Evolutionary conservation across 805 yeast species (phyloP), one percentile per base, ranked within the genome.

Genomic region (Candida tammaniensis): DNA sequence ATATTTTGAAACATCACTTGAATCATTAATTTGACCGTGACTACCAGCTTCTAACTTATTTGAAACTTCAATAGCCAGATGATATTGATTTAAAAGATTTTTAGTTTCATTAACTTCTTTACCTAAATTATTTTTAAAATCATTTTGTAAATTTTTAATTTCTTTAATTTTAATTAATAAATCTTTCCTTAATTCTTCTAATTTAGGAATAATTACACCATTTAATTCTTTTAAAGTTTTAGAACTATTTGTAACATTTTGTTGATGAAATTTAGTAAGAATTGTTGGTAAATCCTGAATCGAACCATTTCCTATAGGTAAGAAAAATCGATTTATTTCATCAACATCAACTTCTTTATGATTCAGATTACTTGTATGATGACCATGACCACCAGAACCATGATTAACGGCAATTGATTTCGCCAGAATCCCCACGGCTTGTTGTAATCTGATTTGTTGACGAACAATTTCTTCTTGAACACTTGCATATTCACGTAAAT

Each of bases 401-500:
- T 36, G 36, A n/a, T 32, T 27, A 9, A 40, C 45, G 2, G 42
- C 42, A 13, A 38, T 38, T 8, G 46, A 40, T 14, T 43, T 40
- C 19, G 51, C 44, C 7, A 52, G 43, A 18, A 47, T 52, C 1
- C 59, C 59, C 3, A 85, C 81, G 7, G 95, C 87, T 54, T 86
- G 89, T 40, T 86, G 85, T 28, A 88, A 70, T 32, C 95, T 67
- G 32, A 81, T 48, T 45, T 86, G 93, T 51, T 86, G 95, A 39
- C 95, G 76, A 22, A 85, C 80, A 12, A 86, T 74, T 53, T 89
- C 96, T 57, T 89, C 96, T 54, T 88, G 93, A 37, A 86, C 89
- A 10, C 84, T 74, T 7, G 86, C 87, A 24, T 79, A 80, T 51
- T 88, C 96, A 42, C 74, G 76, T 43, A 91, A 68, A 52, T 91